Percentiles rank a stretch among this genome's conserved stretches.
These are phyloP conservation scores for Rhipidocladum racemiflorum DNA, from an alignment of 176 grass and related monocot genomes.

Conservation along the genomic window DNA sequence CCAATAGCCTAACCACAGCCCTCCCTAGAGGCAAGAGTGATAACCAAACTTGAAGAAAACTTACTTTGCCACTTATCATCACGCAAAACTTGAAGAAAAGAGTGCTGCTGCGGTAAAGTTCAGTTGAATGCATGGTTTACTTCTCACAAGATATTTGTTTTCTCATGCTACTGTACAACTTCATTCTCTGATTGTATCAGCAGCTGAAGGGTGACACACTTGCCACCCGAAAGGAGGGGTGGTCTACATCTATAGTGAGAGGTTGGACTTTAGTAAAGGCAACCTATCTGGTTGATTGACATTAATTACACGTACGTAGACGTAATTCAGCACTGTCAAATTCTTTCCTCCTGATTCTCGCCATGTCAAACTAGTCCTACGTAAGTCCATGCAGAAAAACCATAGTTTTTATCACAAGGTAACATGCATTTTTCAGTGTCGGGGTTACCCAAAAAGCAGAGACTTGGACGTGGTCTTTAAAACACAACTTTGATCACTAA, in stretches of 20 bases:
- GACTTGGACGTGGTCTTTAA: too few species aligned
- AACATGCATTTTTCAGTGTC: background rate
- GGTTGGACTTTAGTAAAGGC: constrained; percentile 13
- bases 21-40: constrained; percentile 4
- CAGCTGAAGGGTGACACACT: constrained; percentile 8
- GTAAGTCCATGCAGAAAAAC: background rate
- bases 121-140: constrained; percentile 9
- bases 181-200: background rate
- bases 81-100: background rate
- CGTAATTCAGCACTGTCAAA: background rate
- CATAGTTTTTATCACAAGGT: background rate
- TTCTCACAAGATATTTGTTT: background rate
- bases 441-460: background rate
- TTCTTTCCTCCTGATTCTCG: background rate
- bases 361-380: background rate
- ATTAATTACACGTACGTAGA: background rate
- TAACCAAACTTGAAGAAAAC: background rate
- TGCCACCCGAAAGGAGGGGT: too few species aligned
- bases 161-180: background rate
- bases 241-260: constrained; percentile 21
- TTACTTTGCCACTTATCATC: background rate
- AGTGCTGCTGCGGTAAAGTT: background rate
- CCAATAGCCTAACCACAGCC: background rate
- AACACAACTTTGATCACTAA: too few species aligned
- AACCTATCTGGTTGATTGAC: background rate